Base-by-base conservation (phyloP, 768 basidiomycete genomes). In the Boletus sp. region DNA sequence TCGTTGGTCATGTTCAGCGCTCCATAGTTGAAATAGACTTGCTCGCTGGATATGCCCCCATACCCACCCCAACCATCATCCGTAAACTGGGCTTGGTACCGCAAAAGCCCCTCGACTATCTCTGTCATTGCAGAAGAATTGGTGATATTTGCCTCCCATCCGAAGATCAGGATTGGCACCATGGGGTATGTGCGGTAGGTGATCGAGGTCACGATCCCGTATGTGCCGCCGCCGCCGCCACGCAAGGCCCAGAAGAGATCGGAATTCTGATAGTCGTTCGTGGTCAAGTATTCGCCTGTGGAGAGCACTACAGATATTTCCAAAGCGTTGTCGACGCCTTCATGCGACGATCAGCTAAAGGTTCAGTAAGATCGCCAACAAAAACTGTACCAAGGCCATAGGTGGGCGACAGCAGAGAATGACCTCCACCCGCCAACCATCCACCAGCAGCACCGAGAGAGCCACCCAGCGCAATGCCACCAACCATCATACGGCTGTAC, bases 221-320 rank as follows among this genome's bases (percentile, higher is more conserved):
- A 81, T 2, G 76, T 80, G 15, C 76, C 69, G 0, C 77, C 79
- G 0, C 81, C 81, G 1, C 77, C 78, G 0, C 80, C 81, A 25
- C 80, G 71, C 47, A 83, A 59, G 0, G 82, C 80, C 76, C 78
- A 83, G 66, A 79, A 83, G 5, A 83, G 71, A 50, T 82, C 77
- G 3, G 66, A 14, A 54, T 81, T 67, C 38, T 71, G 67, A 58
- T 74, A 64, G 0, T 60, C 56, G 58, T 82, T 83, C 21, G 69
- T 75, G 4, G 60, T 72, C 48, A 78, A 59, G 35, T 70, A 61
- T 13, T 72, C 54, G 5, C 79, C 79, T 8, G 70, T 68, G 6
- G 81, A 69, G 7, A 71, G 75, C 2, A 83, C 76, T 2, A 79
- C 57, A 0, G 65, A 72, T 51, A 81, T 76, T 54, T 83, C 69